Evolutionary conservation across 23 red algal genomes (phyloP), one percentile per base, ranked within the genome.

Genomic region (Gracilaria vermiculophylla): DNA sequence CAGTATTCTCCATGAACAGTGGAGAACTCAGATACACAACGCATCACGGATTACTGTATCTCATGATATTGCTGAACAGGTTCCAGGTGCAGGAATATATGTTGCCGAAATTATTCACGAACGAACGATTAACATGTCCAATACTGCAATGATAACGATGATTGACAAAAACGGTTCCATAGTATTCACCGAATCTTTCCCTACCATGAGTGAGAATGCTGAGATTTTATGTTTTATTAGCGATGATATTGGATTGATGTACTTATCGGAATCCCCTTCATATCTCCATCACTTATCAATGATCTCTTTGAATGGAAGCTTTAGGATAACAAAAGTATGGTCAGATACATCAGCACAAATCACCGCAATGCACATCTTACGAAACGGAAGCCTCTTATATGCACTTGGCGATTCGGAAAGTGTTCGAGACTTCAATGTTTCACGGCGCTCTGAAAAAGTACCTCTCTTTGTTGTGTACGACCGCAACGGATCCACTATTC

Each of bases 331-430:
- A 27, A 55, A 69, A 27, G 8, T 85, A 19, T 85, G 81, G 81
- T 69, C 60, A 21, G 41, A 69, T 33, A 34, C 81, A 31, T 36
- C 60, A 31, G 2, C 53, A 47, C 37, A 85, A 17, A 45, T 85
- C 24, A 21, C 25, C 24, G 58, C 60, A 69, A 71, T 85, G 81
- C 47, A 62, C 60, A 62, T 85, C 23, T 51, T 85, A 20, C 28
- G 45, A 33, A 85, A 85, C 56, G 81, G 81, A 19, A 70, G 57
- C 8, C 19, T 39, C 7, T 29, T 85, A 23, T 85, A 72, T 71
- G 81, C 48, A 2, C 62, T 85, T 2, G 61, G 62, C 6, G 28
- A 71, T n/a, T 32, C 61, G 2, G 43, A 85, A 41, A 47, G 11
- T 11, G 28, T 73, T 53, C 81, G 81, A 54, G 72, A 85, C 64